Base-by-base conservation (phyloP, 1,139 yeast genomes). In the Pichia norvegensis region DNA sequence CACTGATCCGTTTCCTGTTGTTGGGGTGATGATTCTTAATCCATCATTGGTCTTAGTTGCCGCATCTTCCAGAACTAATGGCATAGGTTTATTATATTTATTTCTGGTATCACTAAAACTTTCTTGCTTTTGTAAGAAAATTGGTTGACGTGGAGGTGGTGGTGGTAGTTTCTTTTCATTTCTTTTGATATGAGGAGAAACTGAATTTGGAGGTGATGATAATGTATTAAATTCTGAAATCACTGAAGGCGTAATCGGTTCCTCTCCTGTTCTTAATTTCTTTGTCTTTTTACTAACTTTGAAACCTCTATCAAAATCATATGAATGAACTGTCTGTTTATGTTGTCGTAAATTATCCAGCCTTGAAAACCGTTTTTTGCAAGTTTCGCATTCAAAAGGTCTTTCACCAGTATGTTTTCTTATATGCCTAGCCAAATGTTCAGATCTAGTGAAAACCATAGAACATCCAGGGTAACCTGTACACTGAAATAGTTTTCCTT, bases 361-460 rank as follows among this genome's bases (percentile, higher is more conserved):
- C 41, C 97, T 72, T 27, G 92, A 81, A 61, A 90, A 90, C 59
- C 81, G 77, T 57, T 88, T 80, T 39, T 79, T 72, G 64, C 97
- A 90, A 58, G 73, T 78, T 43, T 85, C 85, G 64, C 97, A 90
- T 46, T 86, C 79, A 63, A 87, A 90, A 1, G 97, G 97, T 47
- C 95, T 72, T 64, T 90, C 97, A 39, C 97, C 97, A 1, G 97
- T 88, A 62, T 88, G 97, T 60, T 88, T 90, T 44, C 97, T 70
- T 45, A 87, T 84, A 67, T 88, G 97, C 51, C 97, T 73, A 2
- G 96, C 95, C 56, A 90, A 72, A 64, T 90, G 97, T 62, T 90
- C 97, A 17, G 87, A 79, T 50, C 95, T 68, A 2, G 95, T 85
- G 62, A 88, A 90, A 13, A 90, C 77, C 95, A 88, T 90, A 47